Evolutionary conservation across 2,329 filamentous ascomycete species (phyloP).

Genomic region (Nemania diffusa): DNA sequence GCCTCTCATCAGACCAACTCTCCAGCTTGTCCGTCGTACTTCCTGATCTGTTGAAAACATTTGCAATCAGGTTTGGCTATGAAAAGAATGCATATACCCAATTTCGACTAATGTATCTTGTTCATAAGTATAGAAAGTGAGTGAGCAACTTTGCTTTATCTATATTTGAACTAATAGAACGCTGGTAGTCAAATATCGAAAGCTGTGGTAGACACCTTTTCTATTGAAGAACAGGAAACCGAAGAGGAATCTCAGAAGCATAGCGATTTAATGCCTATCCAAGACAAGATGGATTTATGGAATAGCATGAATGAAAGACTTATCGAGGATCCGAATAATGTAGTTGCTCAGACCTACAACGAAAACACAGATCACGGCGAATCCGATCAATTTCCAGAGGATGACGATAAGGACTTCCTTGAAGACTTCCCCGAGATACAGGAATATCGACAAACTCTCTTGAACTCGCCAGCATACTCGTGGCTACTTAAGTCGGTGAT

Average conservation of each 20-base stretch:
- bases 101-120: background rate
- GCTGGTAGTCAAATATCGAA: no score
- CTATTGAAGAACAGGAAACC: no score
- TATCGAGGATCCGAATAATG: no score
- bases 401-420: background rate
- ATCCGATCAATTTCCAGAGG: no score
- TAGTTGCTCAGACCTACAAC: no score
- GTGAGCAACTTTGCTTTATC: background rate
- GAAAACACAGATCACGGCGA: no score
- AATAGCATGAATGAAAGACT: no score
- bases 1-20: background rate
- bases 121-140: constrained; percentile 1
- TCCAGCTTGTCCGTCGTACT: background rate
- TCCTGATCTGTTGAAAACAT: no score
- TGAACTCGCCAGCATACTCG: constrained; percentile 1
- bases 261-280: no score
- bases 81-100: background rate
- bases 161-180: background rate
- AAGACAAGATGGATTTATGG: no score
- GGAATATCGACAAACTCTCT: background rate
- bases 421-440: background rate
- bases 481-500: background rate
- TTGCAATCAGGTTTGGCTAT: background rate
- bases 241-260: no score
- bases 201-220: no score